Evolutionary conservation across 2,329 filamentous ascomycete genomes (phyloP), one percentile per base, ranked within the genome.

Genomic region (Alternaria sp.): DNA sequence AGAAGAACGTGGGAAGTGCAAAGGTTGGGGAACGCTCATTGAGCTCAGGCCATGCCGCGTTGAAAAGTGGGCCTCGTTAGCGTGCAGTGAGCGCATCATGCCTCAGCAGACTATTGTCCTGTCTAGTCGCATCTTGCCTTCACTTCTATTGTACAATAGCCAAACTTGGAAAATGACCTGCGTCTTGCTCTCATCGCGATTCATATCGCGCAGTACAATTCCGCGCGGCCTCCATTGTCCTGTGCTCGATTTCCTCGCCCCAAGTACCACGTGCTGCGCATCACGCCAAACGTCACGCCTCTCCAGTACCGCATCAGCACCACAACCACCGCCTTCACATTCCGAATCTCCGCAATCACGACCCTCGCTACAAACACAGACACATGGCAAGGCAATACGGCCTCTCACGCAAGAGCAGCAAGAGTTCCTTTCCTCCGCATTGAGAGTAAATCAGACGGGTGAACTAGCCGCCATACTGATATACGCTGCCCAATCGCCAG

Each of bases 381-480:
- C 57, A 13, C 5, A 62, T 62, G 56, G 58, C 44, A 59, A 62
- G 10, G 66, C 68, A 33, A 58, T 69, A 56, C 69, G 63, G 46
- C 59, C 73, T 7, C 69, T 79, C 51, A 72, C 66, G 44, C 48
- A 53, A 3, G 62, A 71, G 17, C 77, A 79, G 56, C 65, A 66
- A 26, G 59, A 63, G 54, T 79, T 78, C 63, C 77, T 79, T 56
- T 76, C 78, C 56, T 72, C 73, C 34, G 77, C 77, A 10, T 88
- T 98, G 29, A 92, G 95, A 62, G 95, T 99, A 56, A 98, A 99
- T 79, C 95, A 99, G 80, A 93, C 95, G 24, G 95, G 95, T 74
- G 95, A 99, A 80, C 87, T 99, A n/a, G 95, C 95, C 54, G 95
- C 95, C 29, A 94, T 92, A 26, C 86, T 96, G 55, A 99, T 99